phyloP scores from a whole-genome alignment of 129 eudicot species.

The Flaveria sonorensis region DNA sequence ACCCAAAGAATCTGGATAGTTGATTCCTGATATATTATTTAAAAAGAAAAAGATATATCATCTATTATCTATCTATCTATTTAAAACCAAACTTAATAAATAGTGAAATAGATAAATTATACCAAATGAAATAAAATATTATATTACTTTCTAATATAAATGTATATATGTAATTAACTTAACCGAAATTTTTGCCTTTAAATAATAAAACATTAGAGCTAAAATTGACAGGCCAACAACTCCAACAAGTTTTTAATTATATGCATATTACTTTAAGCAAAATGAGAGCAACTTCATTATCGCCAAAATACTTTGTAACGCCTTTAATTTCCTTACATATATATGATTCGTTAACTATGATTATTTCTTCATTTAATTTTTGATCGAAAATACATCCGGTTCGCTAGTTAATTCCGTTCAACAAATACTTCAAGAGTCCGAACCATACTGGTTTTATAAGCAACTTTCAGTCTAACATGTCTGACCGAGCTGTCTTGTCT shows the following conservation, averaged over 20 bases:
- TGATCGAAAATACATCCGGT: background rate
- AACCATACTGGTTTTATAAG: too few relatives aligned
- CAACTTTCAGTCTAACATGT: too few relatives aligned
- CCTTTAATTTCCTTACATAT: background rate
- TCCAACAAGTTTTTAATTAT: background rate
- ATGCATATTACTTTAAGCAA: background rate
- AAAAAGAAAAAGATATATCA: too few relatives aligned
- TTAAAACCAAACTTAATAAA: too few relatives aligned
- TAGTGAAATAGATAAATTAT: too few relatives aligned
- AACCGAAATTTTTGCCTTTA: too few relatives aligned
- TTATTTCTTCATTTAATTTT: background rate
- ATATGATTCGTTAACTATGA: too few relatives aligned
- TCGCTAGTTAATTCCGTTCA: too few relatives aligned
- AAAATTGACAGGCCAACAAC: slow-evolving; percentile 4
- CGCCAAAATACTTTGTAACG: background rate
- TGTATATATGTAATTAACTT: background rate
- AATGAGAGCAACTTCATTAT: background rate
- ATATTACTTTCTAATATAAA: background rate
- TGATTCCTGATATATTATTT: background rate
- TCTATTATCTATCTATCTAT: too few relatives aligned
- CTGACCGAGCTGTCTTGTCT: too few relatives aligned
- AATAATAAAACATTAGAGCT: too few relatives aligned
- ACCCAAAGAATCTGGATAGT: background rate
- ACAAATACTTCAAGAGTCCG: too few relatives aligned
- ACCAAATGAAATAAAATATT: background rate